phyloP scores from a whole-genome alignment of 495 filamentous ascomycete genomes.

The Niebla homalea region DNA sequence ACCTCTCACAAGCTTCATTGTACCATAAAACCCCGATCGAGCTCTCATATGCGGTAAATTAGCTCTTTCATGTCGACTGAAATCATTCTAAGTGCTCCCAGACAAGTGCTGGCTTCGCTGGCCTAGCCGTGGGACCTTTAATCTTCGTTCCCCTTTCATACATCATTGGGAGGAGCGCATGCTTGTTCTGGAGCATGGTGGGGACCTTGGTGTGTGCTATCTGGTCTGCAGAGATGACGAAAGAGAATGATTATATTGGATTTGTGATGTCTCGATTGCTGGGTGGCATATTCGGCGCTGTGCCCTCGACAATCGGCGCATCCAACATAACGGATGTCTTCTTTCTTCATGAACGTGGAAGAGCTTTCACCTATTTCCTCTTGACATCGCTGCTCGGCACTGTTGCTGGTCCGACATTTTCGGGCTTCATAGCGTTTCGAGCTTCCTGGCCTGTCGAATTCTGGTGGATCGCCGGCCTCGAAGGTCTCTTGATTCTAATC shows the following conservation, averaged over 20 bases:
- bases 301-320: conserved; percentile 29
- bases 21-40: not conserved
- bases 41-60: not conserved
- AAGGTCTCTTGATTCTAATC: conserved; percentile 26
- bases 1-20: not conserved
- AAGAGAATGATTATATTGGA: conserved; percentile 25
- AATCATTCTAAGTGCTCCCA: no score
- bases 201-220: conserved; percentile 24
- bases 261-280: conserved; percentile 33
- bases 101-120: no score
- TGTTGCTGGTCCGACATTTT: conserved; percentile 1
- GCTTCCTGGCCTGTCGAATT: conserved; percentile 1
- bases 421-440: conserved; percentile 1
- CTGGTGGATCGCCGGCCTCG: conserved; percentile 20
- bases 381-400: conserved; percentile 11
- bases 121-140: no score
- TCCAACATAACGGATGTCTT: conserved; percentile 30
- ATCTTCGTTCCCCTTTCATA: conserved; percentile 19
- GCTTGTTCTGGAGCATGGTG: conserved; percentile 32
- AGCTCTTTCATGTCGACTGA: no score
- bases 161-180: conserved; percentile 26
- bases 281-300: conserved; percentile 27
- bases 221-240: conserved; percentile 32
- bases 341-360: conserved; percentile 30
- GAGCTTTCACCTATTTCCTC: conserved; percentile 25